Evolutionary conservation across 2,329 filamentous ascomycete species (phyloP).

Genomic region (Scytalidium lignicola): DNA sequence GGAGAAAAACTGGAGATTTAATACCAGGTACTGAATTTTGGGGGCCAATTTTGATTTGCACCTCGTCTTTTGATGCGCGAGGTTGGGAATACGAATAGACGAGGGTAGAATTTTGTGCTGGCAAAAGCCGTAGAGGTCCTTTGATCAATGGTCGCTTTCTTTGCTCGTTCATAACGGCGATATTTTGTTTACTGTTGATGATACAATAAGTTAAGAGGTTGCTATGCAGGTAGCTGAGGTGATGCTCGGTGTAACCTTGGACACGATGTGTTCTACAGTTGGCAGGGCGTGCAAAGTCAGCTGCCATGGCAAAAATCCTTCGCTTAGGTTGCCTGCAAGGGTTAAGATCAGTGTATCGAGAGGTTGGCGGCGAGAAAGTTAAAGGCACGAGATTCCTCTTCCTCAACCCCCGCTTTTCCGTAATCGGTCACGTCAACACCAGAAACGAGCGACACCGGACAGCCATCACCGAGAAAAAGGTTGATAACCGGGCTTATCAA

Average conservation of each 20-base stretch:
- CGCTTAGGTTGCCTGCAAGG: neutral
- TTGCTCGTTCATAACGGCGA: neutral
- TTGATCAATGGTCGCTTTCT: constrained; percentile 8
- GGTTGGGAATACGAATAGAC: constrained; percentile 15
- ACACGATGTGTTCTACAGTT: neutral
- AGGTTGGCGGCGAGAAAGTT: neutral
- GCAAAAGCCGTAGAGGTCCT: constrained; percentile 13
- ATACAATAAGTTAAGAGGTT: too few relatives aligned
- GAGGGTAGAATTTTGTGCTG: constrained; percentile 1
- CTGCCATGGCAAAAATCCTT: neutral
- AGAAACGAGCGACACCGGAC: constrained; percentile 21
- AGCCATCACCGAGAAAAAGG: constrained; percentile 14
- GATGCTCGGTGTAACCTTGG: neutral
- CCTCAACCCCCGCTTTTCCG: constrained; percentile 6
- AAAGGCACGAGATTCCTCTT: neutral
- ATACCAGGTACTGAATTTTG: constrained; percentile 6
- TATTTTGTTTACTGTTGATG: too few relatives aligned
- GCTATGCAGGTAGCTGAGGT: too few relatives aligned
- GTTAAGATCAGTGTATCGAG: neutral
- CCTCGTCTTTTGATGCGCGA: constrained; percentile 13
- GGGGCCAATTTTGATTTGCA: constrained; percentile 9
- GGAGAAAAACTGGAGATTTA: neutral
- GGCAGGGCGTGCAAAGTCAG: neutral
- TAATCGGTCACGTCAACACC: constrained; percentile 11
- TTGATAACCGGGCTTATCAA: constrained; percentile 11